Evolutionary conservation across 148 eudicot species (phyloP).

Genomic region (Nyssa sinensis): DNA sequence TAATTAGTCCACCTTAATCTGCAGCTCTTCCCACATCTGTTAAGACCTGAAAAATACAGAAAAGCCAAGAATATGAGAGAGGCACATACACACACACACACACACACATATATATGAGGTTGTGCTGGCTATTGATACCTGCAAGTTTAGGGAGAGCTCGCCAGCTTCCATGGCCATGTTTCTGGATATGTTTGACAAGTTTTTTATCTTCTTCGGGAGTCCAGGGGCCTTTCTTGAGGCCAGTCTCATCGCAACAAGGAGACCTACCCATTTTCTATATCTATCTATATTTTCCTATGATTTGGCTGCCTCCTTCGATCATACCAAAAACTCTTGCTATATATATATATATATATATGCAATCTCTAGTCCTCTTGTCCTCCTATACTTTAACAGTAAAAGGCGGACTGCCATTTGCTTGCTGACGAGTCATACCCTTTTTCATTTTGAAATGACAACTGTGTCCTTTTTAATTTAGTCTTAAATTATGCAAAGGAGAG

Average conservation of each 20-base stretch:
- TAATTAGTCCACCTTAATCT: slow-evolving; percentile 86
- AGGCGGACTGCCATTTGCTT: slow-evolving; percentile 13
- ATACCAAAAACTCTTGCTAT: slow-evolving; percentile 53
- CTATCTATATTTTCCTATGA: slow-evolving; percentile 20
- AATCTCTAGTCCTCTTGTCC: slow-evolving; percentile 25
- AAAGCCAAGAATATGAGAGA: background rate
- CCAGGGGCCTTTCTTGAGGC: slow-evolving; percentile 96
- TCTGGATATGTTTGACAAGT: slow-evolving; percentile 56
- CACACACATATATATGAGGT: too few relatives aligned
- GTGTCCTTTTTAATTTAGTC: too few relatives aligned
- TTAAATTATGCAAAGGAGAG: too few relatives aligned
- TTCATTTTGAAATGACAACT: slow-evolving; percentile 4
- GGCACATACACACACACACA: too few relatives aligned
- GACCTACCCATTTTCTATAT: slow-evolving; percentile 65
- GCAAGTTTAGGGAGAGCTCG: slow-evolving; percentile 89
- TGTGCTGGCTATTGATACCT: too few relatives aligned
- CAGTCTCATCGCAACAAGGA: slow-evolving; percentile 72
- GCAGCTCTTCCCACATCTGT: slow-evolving; percentile 87
- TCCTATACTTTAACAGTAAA: slow-evolving; percentile 18
- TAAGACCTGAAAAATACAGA: slow-evolving; percentile 43
- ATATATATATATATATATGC: slow-evolving; percentile 35
- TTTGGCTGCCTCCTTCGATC: slow-evolving; percentile 53
- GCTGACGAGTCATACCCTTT: background rate
- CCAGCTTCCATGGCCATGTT: slow-evolving; percentile 95
- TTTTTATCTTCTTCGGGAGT: slow-evolving; percentile 83